phyloP scores from a whole-genome alignment of 2,329 filamentous ascomycete genomes.

The Ophiosphaerella narmari region DNA sequence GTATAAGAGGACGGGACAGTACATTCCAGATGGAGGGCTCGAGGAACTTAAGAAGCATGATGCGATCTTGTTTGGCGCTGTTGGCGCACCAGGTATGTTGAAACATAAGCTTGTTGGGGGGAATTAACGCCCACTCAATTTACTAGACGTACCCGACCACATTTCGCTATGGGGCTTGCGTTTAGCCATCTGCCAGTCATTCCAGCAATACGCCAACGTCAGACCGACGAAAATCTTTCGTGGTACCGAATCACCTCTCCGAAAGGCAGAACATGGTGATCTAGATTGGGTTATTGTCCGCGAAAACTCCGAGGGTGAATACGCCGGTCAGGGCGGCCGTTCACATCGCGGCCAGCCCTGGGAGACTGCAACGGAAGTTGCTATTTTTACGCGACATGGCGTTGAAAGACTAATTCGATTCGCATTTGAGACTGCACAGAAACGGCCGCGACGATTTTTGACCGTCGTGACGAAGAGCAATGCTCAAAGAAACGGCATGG shows the following conservation, averaged over 20 bases:
- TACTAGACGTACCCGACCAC: slow-evolving; percentile 59
- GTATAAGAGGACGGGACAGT: slow-evolving; percentile 68
- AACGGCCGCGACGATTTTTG: slow-evolving; percentile 60
- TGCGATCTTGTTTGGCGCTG: slow-evolving; percentile 71
- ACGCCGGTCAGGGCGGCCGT: slow-evolving; percentile 67
- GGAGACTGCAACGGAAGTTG: slow-evolving; percentile 66
- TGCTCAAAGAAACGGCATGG: slow-evolving; percentile 69
- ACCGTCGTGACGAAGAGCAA: slow-evolving; percentile 71
- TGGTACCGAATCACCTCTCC: slow-evolving; percentile 63
- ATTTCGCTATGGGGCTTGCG: slow-evolving; percentile 61
- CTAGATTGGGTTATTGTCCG: slow-evolving; percentile 70
- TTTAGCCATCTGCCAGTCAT: slow-evolving; percentile 60
- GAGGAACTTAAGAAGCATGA: slow-evolving; percentile 63
- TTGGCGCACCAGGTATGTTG: slow-evolving; percentile 61
- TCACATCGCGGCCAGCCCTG: slow-evolving; percentile 63
- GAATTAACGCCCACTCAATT: no score
- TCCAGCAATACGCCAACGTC: slow-evolving; percentile 63
- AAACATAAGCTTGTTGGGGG: no score
- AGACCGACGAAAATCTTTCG: slow-evolving; percentile 65
- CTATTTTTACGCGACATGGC: slow-evolving; percentile 65
- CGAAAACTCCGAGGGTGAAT: slow-evolving; percentile 70
- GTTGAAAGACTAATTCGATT: slow-evolving; percentile 66
- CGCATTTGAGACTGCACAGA: slow-evolving; percentile 64
- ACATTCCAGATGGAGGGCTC: slow-evolving; percentile 65
- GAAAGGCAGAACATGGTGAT: slow-evolving; percentile 59